Evolutionary conservation across 192 early-diverging fungal species (phyloP), one percentile per base, ranked within the genome.

Genomic region (Lunasporangiospora selenospora): DNA sequence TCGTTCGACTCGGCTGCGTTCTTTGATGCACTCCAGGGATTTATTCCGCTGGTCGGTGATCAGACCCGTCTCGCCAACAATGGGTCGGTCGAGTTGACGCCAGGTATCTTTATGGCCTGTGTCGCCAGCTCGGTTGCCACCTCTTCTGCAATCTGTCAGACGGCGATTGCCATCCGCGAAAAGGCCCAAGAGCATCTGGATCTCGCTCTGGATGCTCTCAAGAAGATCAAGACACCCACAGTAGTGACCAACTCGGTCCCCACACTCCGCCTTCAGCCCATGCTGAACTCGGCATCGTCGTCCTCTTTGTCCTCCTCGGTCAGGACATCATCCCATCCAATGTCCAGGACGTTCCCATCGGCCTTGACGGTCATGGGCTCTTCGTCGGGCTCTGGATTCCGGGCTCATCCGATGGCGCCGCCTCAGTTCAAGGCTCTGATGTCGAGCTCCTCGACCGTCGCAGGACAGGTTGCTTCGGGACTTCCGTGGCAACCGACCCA

Each of bases 401-500:
- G 40, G 24, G 29, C 41, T 26, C 58, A 52, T 6, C 36, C 51
- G 12, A 40, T 55, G 13, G 41, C 49, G 29, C 38, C 66, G 23
- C 26, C 49, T 2, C 66, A 70, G 44, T 59, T 70, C 57, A 70
- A 55, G 42, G 26, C 66, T 0, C 37, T 55, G 10, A 55, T 60
- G 49, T 70, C 58, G 19, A 55, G 44, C 37, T 38, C 58, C 0
- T 48, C 58, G 9, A 49, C 33, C 16, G 37, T 56, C 13, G 41
- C 53, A 6, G 51, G 53, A 23, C 59, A 55, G 52, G 37, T 33
- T 18, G 16, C 44, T 15, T 15, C 41, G 2, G 45, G 59, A 3
- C 44, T 62, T 10, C 59, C 67, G 9, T 57, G 59, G 67, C 58
- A 71, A 33, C 67, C 53, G 7, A 41, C 40, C n/a, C 67, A 71